Evolutionary conservation across 1,284 basidiomycete genomes (phyloP).

Genomic region (Stygiomarasmius scandens): DNA sequence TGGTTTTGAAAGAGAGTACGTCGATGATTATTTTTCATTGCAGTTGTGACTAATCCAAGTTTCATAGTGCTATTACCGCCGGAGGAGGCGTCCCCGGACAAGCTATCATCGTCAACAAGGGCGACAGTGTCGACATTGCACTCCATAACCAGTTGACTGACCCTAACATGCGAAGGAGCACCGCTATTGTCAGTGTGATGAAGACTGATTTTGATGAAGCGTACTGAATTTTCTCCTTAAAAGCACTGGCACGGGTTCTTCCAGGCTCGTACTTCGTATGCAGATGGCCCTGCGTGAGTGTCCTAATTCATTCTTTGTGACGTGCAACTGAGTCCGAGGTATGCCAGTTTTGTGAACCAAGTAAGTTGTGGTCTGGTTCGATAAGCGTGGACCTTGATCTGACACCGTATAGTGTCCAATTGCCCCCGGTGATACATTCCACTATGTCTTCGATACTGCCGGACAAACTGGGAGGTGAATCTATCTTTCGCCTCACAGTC

Average conservation of each 20-base stretch:
- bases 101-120: constrained; percentile 25
- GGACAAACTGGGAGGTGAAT: constrained; percentile 31
- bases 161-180: constrained; percentile 28
- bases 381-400: neutral
- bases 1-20: constrained; percentile 25
- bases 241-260: constrained; percentile 35
- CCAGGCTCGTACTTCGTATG: constrained; percentile 27
- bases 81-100: constrained; percentile 29
- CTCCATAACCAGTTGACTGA: constrained; percentile 24
- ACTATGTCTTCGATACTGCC: constrained; percentile 31
- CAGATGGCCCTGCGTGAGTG: constrained; percentile 30
- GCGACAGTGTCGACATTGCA: constrained; percentile 25
- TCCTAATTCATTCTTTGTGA: neutral
- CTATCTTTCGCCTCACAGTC: constrained; percentile 7
- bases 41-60: neutral
- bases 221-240: neutral
- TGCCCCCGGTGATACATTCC: constrained; percentile 32
- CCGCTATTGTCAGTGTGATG: constrained; percentile 24
- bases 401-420: constrained; percentile 45
- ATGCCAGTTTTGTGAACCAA: constrained; percentile 30
- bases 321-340: neutral
- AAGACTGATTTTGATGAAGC: neutral
- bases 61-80: constrained; percentile 21
- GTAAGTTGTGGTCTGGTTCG: neutral
- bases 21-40: neutral